Evolutionary conservation across 352 stramenopile species (phyloP).

Genomic region (Hyaloperonospora arabidopsidis): DNA sequence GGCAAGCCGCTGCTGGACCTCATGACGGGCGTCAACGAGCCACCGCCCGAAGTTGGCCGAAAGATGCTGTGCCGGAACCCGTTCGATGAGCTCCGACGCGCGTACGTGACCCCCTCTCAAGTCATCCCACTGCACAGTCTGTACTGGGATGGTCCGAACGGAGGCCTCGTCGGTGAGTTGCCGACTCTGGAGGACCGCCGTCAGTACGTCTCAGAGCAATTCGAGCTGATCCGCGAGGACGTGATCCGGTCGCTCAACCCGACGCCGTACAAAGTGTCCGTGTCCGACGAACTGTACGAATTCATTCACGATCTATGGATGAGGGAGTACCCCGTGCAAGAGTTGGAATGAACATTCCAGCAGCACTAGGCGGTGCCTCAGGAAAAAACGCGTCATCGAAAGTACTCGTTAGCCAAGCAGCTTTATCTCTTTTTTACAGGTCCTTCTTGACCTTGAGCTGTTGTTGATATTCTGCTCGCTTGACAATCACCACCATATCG

Average conservation of each 20-base stretch:
- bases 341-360: constrained; percentile 50
- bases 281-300: constrained; percentile 79
- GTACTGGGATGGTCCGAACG: constrained; percentile 87
- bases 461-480: constrained; percentile 57
- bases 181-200: constrained; percentile 74
- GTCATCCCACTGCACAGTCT: constrained; percentile 87
- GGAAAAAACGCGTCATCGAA: not conserved
- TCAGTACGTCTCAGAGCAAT: constrained; percentile 86
- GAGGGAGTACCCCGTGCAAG: constrained; percentile 81
- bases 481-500: constrained; percentile 71
- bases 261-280: constrained; percentile 91
- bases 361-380: no score
- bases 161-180: constrained; percentile 53
- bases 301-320: constrained; percentile 97
- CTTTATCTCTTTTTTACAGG: constrained; percentile 26
- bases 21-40: constrained; percentile 84
- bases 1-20: constrained; percentile 86
- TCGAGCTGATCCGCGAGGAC: constrained; percentile 90
- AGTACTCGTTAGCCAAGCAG: not conserved
- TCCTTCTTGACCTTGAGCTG: constrained; percentile 43
- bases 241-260: constrained; percentile 93
- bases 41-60: constrained; percentile 68
- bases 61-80: constrained; percentile 92
- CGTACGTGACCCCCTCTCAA: constrained; percentile 87
- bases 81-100: constrained; percentile 92